Base-by-base conservation (phyloP, 2,329 filamentous ascomycete species). In the Arthrobotrys sinensis region DNA sequence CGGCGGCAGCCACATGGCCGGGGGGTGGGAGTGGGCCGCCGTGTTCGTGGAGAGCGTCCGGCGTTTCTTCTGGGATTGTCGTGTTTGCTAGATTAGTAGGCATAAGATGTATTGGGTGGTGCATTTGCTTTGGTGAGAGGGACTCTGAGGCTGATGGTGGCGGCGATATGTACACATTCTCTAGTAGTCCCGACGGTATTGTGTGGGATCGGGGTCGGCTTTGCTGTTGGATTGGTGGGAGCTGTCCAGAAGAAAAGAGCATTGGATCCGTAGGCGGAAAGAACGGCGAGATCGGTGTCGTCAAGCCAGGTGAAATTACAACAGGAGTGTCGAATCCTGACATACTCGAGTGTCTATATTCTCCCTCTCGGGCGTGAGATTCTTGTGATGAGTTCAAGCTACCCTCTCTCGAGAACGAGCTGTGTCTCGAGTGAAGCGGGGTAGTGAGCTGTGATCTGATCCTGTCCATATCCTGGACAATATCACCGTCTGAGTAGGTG, bases 391-490 rank as follows among this genome's bases (percentile, higher is more conserved):
- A 72, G 34, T 78, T 78, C 34, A 78, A 40, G 75, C 75, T 78
- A 8, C 75, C 75, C 38, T 78, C 75, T 21, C 75, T 60, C 86
- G 48, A 88, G 83, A 50, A 84, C 83, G 79, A 88, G 86, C 81
- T 12, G 82, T 83, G 70, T 83, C 83, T 71, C 83, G 80, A 48
- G 78, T 82, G 79, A 82, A 83, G 32, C 81, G 81, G 57, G 82
- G 81, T 16, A 83, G 82, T 73, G 86, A 84, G 72, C 87, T 86
- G 10, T 86, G 85, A 80, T 87, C 84, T 32, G 87, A 86, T 52
- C 87, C 87, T 70, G 88, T 86, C 40, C 88, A 84, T 28, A 86
- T 84, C 43, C 86, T 84, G 38, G 85, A 85, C 48, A 84, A 84
- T 60, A 84, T 81, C 50, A 84, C 83, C 57, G 82, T 83, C 46